phyloP scores from a whole-genome alignment of 768 basidiomycete genomes.

The Leccinellum albellum region DNA sequence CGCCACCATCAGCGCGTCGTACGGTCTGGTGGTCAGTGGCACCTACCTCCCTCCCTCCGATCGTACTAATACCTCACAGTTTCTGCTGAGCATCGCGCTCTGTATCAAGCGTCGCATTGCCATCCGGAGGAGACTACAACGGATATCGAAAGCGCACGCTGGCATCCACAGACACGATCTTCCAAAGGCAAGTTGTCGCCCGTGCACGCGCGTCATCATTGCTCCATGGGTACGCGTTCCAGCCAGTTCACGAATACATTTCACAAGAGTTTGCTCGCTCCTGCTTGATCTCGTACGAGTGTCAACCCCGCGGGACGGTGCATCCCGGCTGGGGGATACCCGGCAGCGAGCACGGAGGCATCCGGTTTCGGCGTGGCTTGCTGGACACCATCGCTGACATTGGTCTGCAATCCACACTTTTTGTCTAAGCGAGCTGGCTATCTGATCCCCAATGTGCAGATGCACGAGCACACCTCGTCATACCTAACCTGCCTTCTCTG shows the following conservation, averaged over 20 bases:
- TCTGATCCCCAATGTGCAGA: slow-evolving; percentile 40
- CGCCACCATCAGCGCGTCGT: slow-evolving; percentile 65
- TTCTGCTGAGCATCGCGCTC: slow-evolving; percentile 54
- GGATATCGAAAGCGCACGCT: slow-evolving; percentile 60
- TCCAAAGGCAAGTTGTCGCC: slow-evolving; percentile 47
- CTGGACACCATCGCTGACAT: slow-evolving; percentile 68
- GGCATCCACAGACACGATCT: slow-evolving; percentile 52
- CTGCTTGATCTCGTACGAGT: slow-evolving; percentile 68
- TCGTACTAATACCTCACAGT: slow-evolving; percentile 33
- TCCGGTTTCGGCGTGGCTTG: slow-evolving; percentile 64
- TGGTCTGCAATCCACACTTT: slow-evolving; percentile 42
- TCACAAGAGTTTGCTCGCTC: slow-evolving; percentile 73
- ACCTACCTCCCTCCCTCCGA: not conserved
- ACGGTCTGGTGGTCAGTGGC: slow-evolving; percentile 61
- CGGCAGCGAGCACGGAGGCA: slow-evolving; percentile 59
- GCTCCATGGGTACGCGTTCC: not conserved
- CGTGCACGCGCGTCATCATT: not conserved
- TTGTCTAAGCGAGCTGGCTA: not conserved
- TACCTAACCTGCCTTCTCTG: slow-evolving; percentile 65
- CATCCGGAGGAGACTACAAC: slow-evolving; percentile 58
- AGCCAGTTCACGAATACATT: slow-evolving; percentile 68
- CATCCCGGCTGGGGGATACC: slow-evolving; percentile 76
- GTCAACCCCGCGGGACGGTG: slow-evolving; percentile 59
- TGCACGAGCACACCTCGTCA: slow-evolving; percentile 62
- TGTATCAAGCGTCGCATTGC: slow-evolving; percentile 69